These are phyloP conservation scores for Phytophthora palmivora DNA, from an alignment of 352 stramenopile species.

Conservation along the genomic window DNA sequence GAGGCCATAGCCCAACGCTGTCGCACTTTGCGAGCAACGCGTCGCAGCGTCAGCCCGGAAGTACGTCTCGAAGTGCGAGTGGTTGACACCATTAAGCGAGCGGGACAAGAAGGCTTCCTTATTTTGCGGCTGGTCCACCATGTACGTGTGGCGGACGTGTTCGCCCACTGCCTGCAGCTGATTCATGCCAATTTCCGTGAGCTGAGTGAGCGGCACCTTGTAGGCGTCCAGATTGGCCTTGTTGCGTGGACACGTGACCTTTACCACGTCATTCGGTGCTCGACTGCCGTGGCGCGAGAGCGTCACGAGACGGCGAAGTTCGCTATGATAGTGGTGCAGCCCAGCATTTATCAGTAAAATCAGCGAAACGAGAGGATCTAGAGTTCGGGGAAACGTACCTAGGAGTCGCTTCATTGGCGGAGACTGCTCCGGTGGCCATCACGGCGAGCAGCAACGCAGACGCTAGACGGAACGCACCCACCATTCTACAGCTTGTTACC, in stretches of 20 bases:
- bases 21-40: slow-evolving; percentile 82
- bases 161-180: slow-evolving; percentile 75
- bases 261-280: slow-evolving; percentile 72
- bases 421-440: slow-evolving; percentile 14
- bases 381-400: slow-evolving; percentile 16
- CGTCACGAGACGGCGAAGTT: slow-evolving; percentile 78
- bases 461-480: slow-evolving; percentile 16
- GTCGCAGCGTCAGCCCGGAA: slow-evolving; percentile 84
- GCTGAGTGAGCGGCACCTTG: slow-evolving; percentile 81
- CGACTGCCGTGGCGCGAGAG: slow-evolving; percentile 84
- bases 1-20: slow-evolving; percentile 75
- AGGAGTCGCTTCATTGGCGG: slow-evolving; percentile 11
- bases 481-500: slow-evolving; percentile 13
- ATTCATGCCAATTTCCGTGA: slow-evolving; percentile 85
- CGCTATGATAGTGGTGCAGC: slow-evolving; percentile 34
- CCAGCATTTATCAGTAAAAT: slow-evolving; percentile 1
- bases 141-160: slow-evolving; percentile 76
- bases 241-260: slow-evolving; percentile 71
- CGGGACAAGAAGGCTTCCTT: slow-evolving; percentile 72
- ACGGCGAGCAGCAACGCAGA: slow-evolving; percentile 24
- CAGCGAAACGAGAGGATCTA: not conserved
- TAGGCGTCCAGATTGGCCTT: slow-evolving; percentile 73
- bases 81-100: slow-evolving; percentile 72
- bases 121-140: slow-evolving; percentile 43
- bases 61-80: slow-evolving; percentile 87